Base-by-base conservation (phyloP, 148 eudicot genomes). In the Hydrangea macrophylla region DNA sequence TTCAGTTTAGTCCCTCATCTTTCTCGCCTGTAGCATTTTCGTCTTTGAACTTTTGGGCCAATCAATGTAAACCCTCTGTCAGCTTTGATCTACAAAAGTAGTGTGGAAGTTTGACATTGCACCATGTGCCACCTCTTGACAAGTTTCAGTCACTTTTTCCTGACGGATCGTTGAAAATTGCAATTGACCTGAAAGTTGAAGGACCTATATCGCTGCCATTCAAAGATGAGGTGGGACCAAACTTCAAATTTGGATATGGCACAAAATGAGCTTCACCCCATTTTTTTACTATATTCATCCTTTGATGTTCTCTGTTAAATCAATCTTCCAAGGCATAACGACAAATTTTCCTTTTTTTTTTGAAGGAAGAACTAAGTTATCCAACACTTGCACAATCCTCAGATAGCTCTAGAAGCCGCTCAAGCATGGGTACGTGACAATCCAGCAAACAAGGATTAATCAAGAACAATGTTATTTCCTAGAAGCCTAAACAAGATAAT, bases 291-390 rank as follows among this genome's bases (percentile, higher is more conserved):
- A 30, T 18, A 20, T 48, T 48, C 40, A 40, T 27, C 26, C n/a
- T 42, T 37, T 8, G 26, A 65, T 45, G 58, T 3, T 28, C n/a
- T 15, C 22, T 22, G 44, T 18, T 40, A 57, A 26, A 11, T 13
- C n/a, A 12, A 48, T 45, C 32, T 23, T 5, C 28, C 26, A 25
- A 58, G 35, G 20, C 9, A 40, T 56, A 44, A 71, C 55, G n/a
- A n/a, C n/a, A 63, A 31, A 55, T 3, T 9, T 20, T 37, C 7
- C 7, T 11, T 6, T 31, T 51, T 31, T 33, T 33, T 13, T 40
- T 72, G 44, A 42, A 72, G 75, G 75, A 40, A 18, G 64, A 64
- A 36, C 31, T 64, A 64, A 65, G 75, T 64, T 64, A 58, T 54
- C 68, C 60, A 12, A 62, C 62, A 62, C 27, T 17, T 60, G 31